Evolutionary conservation across 1,284 basidiomycete species (phyloP).

Genomic region (Meira miltonrushii): DNA sequence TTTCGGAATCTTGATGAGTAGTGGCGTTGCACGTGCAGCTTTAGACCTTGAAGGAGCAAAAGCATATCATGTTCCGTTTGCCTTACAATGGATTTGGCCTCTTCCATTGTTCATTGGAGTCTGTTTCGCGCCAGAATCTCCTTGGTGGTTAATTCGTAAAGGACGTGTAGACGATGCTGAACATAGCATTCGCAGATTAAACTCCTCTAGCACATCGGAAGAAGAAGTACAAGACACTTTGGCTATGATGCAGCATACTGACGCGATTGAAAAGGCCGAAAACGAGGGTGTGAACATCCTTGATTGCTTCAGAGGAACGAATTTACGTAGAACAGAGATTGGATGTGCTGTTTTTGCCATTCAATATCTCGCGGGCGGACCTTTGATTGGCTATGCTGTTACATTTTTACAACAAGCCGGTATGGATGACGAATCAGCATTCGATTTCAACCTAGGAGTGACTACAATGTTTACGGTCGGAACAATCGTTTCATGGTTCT

Average conservation of each 20-base stretch:
- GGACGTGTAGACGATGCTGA: constrained; percentile 30
- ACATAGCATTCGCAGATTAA: constrained; percentile 23
- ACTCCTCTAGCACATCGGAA: constrained; percentile 22
- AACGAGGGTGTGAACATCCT: constrained; percentile 27
- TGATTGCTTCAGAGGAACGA: constrained; percentile 45
- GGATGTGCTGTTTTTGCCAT: constrained; percentile 49
- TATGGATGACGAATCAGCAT: constrained; percentile 51
- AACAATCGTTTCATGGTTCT: constrained; percentile 7
- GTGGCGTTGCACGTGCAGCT: constrained; percentile 52
- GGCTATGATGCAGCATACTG: constrained; percentile 45
- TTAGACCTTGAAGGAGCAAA: constrained; percentile 18
- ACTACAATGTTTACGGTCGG: constrained; percentile 37
- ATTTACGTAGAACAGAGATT: constrained; percentile 41
- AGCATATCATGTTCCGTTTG: constrained; percentile 52
- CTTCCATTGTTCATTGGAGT: constrained; percentile 23
- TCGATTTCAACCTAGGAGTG: constrained; percentile 48
- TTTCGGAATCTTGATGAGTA: constrained; percentile 6
- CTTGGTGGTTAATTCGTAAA: constrained; percentile 49
- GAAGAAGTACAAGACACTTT: constrained; percentile 23
- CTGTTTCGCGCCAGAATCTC: constrained; percentile 50
- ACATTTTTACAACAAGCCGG: constrained; percentile 56
- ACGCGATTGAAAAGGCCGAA: constrained; percentile 36
- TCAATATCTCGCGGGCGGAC: constrained; percentile 43
- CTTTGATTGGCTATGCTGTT: constrained; percentile 48
- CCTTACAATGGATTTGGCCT: constrained; percentile 52